Evolutionary conservation across 139 green algal species (phyloP), one percentile per base, ranked within the genome.

Genomic region (Dunaliella sp.): DNA sequence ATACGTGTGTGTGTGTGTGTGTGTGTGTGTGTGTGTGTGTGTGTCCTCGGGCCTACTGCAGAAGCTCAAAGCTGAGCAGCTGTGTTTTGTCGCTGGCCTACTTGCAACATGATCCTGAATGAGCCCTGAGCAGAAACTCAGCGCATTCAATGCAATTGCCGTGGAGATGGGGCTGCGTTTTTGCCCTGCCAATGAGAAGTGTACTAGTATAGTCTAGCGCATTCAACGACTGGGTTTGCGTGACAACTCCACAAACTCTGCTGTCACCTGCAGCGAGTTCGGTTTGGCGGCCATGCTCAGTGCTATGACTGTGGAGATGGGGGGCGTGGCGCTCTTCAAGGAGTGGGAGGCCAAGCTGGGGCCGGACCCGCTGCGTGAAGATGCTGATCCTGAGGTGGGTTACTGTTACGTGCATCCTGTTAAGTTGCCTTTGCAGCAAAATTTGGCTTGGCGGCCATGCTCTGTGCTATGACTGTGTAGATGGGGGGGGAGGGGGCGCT

Each of bases 401-500:
- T n/a, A n/a, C n/a, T n/a, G n/a, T n/a, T n/a, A n/a, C n/a, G n/a
- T n/a, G n/a, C n/a, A n/a, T n/a, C n/a, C n/a, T n/a, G n/a, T n/a
- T n/a, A n/a, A n/a, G n/a, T n/a, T n/a, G n/a, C n/a, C n/a, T n/a
- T n/a, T n/a, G n/a, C n/a, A n/a, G n/a, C n/a, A n/a, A n/a, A 89
- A 32, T 72, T 91, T 35, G 88, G 83, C 30, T 26, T 96, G 25
- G 83, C 94, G 35, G 93, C 90, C 0, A 92, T 96, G 75, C 86
- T 98, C 21, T 93, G 87, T 58, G 95, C 95, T 7, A 98, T 98
- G 95, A 97, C 94, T 1, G 92, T 97, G 34, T 58, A 80, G 57
- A 88, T 95, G 79, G 94, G 94, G 0, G 89, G 86, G n/a, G n/a
- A n/a, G n/a, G 34, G 35, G 24, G 89, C 84, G 1, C 82, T 94